These are phyloP conservation scores for Ottelia alismoides DNA, from an alignment of 106 monocot species.

Conservation along the genomic window DNA sequence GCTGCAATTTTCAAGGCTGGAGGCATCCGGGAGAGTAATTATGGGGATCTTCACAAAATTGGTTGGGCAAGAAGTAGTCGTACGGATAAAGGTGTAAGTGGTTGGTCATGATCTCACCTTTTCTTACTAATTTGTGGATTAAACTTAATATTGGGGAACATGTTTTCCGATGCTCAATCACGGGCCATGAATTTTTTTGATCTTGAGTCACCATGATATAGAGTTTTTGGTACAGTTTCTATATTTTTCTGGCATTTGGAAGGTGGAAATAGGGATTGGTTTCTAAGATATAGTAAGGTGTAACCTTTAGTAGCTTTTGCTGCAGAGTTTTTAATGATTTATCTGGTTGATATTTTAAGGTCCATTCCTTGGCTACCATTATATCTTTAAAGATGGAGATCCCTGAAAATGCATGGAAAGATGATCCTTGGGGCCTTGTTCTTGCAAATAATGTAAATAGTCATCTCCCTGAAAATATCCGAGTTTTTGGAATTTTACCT, in stretches of 20 bases:
- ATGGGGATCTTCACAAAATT: slow-evolving; percentile 76
- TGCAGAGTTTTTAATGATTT: slow-evolving; percentile 1
- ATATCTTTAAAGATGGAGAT: slow-evolving; percentile 96
- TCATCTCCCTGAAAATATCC: slow-evolving; percentile 61
- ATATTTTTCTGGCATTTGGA: no score
- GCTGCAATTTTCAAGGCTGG: slow-evolving; percentile 84
- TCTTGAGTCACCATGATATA: no score
- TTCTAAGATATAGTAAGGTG: no score
- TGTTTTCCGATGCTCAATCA: no score
- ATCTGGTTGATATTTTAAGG: slow-evolving; percentile 24
- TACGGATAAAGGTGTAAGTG: slow-evolving; percentile 90
- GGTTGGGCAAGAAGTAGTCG: slow-evolving; percentile 90
- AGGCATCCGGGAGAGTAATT: slow-evolving; percentile 79
- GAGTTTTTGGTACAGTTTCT: no score
- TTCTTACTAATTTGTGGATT: no score
- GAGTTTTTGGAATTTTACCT: slow-evolving; percentile 89
- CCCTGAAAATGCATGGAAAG: slow-evolving; percentile 74
- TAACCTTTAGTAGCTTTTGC: no score
- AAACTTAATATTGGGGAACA: no score
- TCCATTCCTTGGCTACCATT: slow-evolving; percentile 94
- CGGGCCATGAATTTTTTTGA: no score
- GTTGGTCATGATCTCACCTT: no score
- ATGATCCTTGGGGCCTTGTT: slow-evolving; percentile 53
- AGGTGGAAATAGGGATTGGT: no score
- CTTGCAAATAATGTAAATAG: slow-evolving; percentile 75